Percentiles rank a stretch among this genome's conserved stretches.
Conservation (phyloP, 148 eudicot species). For the Diospyros lotus region DNA sequence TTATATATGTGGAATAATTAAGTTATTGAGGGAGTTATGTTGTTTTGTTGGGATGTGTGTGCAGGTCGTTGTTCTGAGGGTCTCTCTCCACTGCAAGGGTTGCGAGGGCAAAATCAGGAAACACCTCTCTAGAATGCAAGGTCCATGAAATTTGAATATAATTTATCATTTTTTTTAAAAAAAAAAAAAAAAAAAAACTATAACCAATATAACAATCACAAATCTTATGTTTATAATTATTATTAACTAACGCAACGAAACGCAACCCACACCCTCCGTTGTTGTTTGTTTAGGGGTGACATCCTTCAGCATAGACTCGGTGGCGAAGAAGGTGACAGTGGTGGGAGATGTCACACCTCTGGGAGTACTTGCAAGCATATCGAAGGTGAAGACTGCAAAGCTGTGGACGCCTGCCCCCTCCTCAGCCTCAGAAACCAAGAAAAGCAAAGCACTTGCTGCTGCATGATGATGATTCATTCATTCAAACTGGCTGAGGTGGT, state of each 20-base stretch:
- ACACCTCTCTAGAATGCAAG: conserved; percentile 78
- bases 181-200: not conserved
- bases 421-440: not conserved
- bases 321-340: conserved; percentile 82
- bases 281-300: conserved; percentile 40
- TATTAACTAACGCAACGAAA: not conserved
- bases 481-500: no score
- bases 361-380: conserved; percentile 61
- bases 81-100: conserved; percentile 84
- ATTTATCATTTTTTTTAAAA: not conserved
- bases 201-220: not conserved
- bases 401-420: conserved; percentile 48
- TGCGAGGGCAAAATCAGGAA: conserved; percentile 79
- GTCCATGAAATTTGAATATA: not conserved
- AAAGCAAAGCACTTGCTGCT: conserved; percentile 3
- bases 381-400: conserved; percentile 80
- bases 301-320: conserved; percentile 77
- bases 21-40: not conserved
- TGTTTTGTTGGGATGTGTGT: conserved; percentile 16
- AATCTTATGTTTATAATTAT: not conserved
- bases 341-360: conserved; percentile 72
- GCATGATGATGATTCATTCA: no score
- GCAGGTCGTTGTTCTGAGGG: conserved; percentile 85
- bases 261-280: no score
- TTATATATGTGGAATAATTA: not conserved